These are phyloP conservation scores for Sporodiniella umbellata DNA, from an alignment of 371 early-diverging fungal genomes.

Conservation along the genomic window DNA sequence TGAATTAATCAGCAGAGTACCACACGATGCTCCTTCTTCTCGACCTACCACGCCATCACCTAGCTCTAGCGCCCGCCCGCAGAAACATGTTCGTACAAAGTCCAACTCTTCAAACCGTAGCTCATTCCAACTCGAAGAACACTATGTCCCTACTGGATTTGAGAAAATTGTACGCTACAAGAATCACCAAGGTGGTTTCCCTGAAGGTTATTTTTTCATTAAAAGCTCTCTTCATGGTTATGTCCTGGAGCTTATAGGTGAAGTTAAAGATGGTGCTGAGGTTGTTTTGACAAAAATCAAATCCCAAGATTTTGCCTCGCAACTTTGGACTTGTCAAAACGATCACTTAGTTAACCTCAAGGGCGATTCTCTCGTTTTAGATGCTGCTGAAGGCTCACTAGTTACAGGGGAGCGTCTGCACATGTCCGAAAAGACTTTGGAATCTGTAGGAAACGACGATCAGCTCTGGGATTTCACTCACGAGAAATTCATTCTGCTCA, in stretches of 20 bases:
- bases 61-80: neutral
- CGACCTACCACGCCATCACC: neutral
- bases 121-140: slow-evolving; percentile 25
- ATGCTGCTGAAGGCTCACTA: slow-evolving; percentile 21
- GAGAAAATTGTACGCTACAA: slow-evolving; percentile 40
- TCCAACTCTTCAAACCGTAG: slow-evolving; percentile 11
- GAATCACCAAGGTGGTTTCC: slow-evolving; percentile 24
- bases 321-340: slow-evolving; percentile 51
- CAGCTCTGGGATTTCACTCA: slow-evolving; percentile 35
- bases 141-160: slow-evolving; percentile 39
- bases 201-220: slow-evolving; percentile 43
- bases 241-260: slow-evolving; percentile 35
- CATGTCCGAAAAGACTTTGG: slow-evolving; percentile 14
- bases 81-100: slow-evolving; percentile 15
- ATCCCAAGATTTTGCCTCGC: slow-evolving; percentile 39
- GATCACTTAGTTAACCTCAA: slow-evolving; percentile 49
- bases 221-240: slow-evolving; percentile 43
- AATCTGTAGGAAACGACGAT: slow-evolving; percentile 20
- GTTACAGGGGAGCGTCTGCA: slow-evolving; percentile 29
- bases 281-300: slow-evolving; percentile 29
- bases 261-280: slow-evolving; percentile 17
- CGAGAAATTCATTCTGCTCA: slow-evolving; percentile 27
- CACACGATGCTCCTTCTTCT: too few relatives aligned
- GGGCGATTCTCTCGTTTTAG: slow-evolving; percentile 32
- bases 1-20: too few relatives aligned